Evolutionary conservation across 1,284 basidiomycete genomes (phyloP).

Genomic region (Anthracocystis panici-leucophaei): DNA sequence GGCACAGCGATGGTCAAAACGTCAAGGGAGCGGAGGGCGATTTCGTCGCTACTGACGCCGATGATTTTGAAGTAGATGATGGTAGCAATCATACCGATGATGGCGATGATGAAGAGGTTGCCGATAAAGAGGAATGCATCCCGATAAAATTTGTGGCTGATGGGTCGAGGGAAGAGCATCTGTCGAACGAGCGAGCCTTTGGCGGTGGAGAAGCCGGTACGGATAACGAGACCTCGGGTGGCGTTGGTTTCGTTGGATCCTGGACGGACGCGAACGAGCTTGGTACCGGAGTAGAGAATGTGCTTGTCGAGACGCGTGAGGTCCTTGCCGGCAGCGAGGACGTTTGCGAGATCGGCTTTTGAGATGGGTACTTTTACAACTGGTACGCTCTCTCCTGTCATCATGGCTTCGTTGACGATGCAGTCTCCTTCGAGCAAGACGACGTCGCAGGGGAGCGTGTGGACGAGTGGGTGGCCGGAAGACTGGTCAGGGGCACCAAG

Average conservation of each 20-base stretch:
- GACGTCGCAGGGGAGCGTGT: constrained; percentile 40
- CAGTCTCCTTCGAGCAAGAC: constrained; percentile 46
- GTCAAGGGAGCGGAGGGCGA: constrained; percentile 45
- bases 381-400: constrained; percentile 54
- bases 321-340: constrained; percentile 10
- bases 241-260: neutral
- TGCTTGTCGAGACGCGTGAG: constrained; percentile 33
- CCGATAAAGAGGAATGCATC: constrained; percentile 43
- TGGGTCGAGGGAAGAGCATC: constrained; percentile 53
- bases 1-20: constrained; percentile 45
- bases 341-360: neutral
- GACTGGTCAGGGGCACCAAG: constrained; percentile 9
- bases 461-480: constrained; percentile 25
- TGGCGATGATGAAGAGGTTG: constrained; percentile 37
- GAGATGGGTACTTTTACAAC: constrained; percentile 35
- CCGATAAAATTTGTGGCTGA: constrained; percentile 43
- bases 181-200: constrained; percentile 46
- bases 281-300: constrained; percentile 50
- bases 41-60: constrained; percentile 44
- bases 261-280: constrained; percentile 27
- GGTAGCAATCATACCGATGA: constrained; percentile 35
- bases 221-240: constrained; percentile 30
- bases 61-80: constrained; percentile 45
- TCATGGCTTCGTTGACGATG: constrained; percentile 52
- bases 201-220: constrained; percentile 49